These are phyloP conservation scores for Backusella australiensis DNA, from an alignment of 192 early-diverging fungal species.

Conservation along the genomic window DNA sequence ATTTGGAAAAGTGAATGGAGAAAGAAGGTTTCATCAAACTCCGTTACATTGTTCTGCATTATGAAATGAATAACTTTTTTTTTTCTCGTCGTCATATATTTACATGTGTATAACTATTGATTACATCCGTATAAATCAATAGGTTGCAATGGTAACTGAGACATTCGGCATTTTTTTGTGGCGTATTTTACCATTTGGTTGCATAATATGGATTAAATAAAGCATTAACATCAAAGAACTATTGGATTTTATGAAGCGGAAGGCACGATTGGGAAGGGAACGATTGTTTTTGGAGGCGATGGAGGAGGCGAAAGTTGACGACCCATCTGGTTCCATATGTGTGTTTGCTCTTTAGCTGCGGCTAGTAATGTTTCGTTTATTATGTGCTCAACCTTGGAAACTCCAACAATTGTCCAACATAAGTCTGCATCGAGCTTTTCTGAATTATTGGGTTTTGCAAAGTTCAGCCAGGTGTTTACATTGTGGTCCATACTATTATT, in stretches of 20 bases:
- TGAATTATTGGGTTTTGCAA: slow-evolving; percentile 6
- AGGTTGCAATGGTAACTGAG: background rate
- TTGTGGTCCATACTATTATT: background rate
- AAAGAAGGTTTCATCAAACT: background rate
- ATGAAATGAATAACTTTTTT: background rate
- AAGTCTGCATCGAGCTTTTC: slow-evolving; percentile 67
- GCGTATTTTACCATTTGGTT: background rate
- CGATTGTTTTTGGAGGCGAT: slow-evolving; percentile 27
- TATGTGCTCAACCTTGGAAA: slow-evolving; percentile 52
- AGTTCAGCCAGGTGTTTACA: slow-evolving; percentile 1
- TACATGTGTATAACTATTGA: background rate
- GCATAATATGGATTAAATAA: background rate
- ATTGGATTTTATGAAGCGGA: slow-evolving; percentile 36
- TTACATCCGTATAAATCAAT: background rate
- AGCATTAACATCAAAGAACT: background rate
- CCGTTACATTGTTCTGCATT: background rate
- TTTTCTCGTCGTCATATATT: background rate
- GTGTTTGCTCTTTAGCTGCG: background rate
- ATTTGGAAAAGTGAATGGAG: background rate
- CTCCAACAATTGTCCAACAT: slow-evolving; percentile 85
- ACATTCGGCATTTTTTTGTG: background rate
- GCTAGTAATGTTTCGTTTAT: background rate
- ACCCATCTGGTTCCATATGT: background rate
- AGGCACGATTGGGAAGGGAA: slow-evolving; percentile 18
- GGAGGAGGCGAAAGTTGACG: slow-evolving; percentile 27